Base-by-base conservation (phyloP, 2,329 filamentous ascomycete species). In the Fusarium musae region DNA sequence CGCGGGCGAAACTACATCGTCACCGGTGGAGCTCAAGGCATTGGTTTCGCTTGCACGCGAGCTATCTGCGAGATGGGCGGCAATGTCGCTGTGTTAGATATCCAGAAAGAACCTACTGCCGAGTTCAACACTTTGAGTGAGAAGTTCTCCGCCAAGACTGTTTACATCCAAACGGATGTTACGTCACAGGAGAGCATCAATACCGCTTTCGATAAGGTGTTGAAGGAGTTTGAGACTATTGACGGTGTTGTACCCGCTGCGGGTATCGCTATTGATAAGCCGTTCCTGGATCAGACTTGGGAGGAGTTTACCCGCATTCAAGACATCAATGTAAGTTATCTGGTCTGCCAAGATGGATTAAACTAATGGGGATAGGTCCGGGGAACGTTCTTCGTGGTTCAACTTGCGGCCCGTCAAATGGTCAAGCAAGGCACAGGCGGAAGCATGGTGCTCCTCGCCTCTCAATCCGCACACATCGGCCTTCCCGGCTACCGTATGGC, bases 241-340 rank as follows among this genome's bases (percentile, higher is more conserved):
- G 76, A 82, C 37, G 80, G 80, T 1, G 70, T 75, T 36, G 80
- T 82, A 2, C 80, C 80, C 10, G 78, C 80, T 13, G 82, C 82
- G 3, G 84, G 83, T 4, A 82, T 85, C 46, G 82, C 81, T 11
- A 80, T 84, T 34, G 83, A 85, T 64, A 85, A 84, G 72, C 83
- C 84, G 0, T 85, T 85, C 60, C 54, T 84, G 4, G 83, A 85
- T 1, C 83, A 85, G 56, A 83, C 82, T 1, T 84, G 83, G 82
- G 81, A 82, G 4, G 83, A 85, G 53, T 82, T 82, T 17, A 80
- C 77, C 15, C 77, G 79, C 7, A 82, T 85, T 32, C 81, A 83
- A 44, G 81, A 84, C 1, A 82, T 85, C 37, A 85, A 85, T 63
- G 84, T 84, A 34, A 75, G 80, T 52, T 10, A 19, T 17, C 21